Evolutionary conservation across 352 stramenopile species (phyloP), one percentile per base, ranked within the genome.

Genomic region (Phytophthora constricta): DNA sequence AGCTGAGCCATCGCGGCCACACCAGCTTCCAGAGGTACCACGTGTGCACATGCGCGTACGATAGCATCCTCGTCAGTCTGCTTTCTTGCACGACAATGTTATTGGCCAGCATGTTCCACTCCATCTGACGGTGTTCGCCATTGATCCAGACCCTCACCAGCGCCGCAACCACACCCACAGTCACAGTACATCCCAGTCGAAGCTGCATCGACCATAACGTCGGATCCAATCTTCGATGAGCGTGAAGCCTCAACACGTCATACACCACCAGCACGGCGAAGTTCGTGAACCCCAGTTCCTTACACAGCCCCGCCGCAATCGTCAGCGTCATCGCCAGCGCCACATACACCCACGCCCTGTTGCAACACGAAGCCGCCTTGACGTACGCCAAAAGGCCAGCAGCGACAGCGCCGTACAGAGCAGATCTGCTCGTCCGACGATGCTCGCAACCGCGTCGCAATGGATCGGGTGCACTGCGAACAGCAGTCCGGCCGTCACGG

Each of bases 391-490:
- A 31, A 97, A 88, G 0, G 84, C 82, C 20, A 63, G 20, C 2
- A 97, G 45, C 5, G 82, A 83, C 37, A 97, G 77, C 10, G 82
- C 53, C 1, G 88, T 91, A 25, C 82, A 94, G 5, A 98, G 69
- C 45, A 98, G 68, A 72, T 98, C 94, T 0, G 91, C 93, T 26
- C 94, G 80, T 3, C 93, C 92, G 10, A 98, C 94, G 34, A 98
- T 81, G 55, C 90, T 95, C 1, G 91, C 90, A 16, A 98, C 74
- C 1, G 92, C 87, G 62, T 98, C 92, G 37, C 89, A 93, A 58
- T 98, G 93, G 25, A 98, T 80, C 8, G 92, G 89, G 58, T 98
- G 92, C 20, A 97, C 88, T 4, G 89, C 89, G 61, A 98, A 98
- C 37, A 98, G n/a, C 33, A 97, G 46, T 0, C 80, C 90, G 1